Percentiles rank a stretch among this genome's conserved stretches.
These are phyloP conservation scores for Saccharomycopsis fibuligera DNA, from an alignment of 805 yeast species.

Conservation along the genomic window DNA sequence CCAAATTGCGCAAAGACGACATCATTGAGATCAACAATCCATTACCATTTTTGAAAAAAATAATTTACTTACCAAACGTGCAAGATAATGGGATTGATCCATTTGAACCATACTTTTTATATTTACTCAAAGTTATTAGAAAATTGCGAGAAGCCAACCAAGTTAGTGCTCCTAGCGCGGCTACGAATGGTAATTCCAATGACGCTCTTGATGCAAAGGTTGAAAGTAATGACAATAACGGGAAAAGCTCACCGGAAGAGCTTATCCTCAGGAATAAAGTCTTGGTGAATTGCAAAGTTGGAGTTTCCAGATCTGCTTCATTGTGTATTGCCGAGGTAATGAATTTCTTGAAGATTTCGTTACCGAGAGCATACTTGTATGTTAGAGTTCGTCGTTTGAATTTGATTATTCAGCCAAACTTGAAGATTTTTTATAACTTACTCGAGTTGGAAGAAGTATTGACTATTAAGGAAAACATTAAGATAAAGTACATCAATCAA, in stretches of 20 bases:
- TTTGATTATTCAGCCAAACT: slow-evolving; percentile 90
- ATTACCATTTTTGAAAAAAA: slow-evolving; percentile 18
- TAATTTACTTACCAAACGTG: slow-evolving; percentile 61
- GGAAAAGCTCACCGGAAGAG: too few species aligned
- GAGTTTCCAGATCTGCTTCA: slow-evolving; percentile 92
- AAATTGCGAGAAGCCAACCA: slow-evolving; percentile 30
- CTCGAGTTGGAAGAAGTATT: slow-evolving; percentile 39
- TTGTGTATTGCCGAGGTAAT: slow-evolving; percentile 94
- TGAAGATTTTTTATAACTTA: slow-evolving; percentile 87
- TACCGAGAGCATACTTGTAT: slow-evolving; percentile 77
- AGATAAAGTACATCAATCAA: slow-evolving; percentile 15
- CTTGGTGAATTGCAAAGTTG: slow-evolving; percentile 90
- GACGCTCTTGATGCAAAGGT: too few species aligned
- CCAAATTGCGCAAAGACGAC: slow-evolving; percentile 14
- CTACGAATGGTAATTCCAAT: background rate
- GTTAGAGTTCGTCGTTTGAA: slow-evolving; percentile 89
- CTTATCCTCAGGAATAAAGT: slow-evolving; percentile 27
- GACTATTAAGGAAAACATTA: slow-evolving; percentile 20
- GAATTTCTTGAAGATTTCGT: slow-evolving; percentile 62
- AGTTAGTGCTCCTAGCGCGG: background rate
- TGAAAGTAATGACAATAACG: too few species aligned
- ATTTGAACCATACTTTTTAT: slow-evolving; percentile 34
- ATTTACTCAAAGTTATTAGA: slow-evolving; percentile 15
- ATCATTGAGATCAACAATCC: slow-evolving; percentile 20
- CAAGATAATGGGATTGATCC: slow-evolving; percentile 93